A percentile compares a stretch with the other conserved stretches of the same genome.
phyloP scores from a whole-genome alignment of 352 stramenopile species.

The Thraustotheca clavata region DNA sequence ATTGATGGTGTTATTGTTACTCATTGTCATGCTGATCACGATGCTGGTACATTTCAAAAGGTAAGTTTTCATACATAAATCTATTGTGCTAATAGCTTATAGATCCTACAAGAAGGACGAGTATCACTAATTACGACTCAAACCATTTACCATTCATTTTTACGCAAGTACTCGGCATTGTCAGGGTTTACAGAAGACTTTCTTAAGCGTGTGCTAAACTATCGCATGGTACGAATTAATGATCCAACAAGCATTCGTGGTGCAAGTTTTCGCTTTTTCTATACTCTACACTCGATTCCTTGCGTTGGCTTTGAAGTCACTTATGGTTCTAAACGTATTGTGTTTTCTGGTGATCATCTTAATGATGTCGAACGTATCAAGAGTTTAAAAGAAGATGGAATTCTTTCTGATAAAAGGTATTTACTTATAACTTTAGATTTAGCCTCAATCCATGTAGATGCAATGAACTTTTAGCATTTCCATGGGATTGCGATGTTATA shows the following conservation, averaged over 20 bases:
- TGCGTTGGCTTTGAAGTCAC: constrained; percentile 92
- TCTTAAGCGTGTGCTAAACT: constrained; percentile 87
- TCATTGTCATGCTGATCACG: constrained; percentile 95
- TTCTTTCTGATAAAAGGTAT: constrained; percentile 67
- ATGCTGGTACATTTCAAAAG: constrained; percentile 95
- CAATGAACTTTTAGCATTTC: constrained; percentile 90
- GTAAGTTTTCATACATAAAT: neutral
- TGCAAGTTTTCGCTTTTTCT: constrained; percentile 94
- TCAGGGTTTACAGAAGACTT: constrained; percentile 88
- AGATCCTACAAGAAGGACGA: constrained; percentile 88
- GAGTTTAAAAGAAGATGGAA: constrained; percentile 67
- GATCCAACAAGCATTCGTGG: constrained; percentile 91
- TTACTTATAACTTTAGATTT: neutral
- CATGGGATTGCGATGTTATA: constrained; percentile 90
- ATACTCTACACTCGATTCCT: constrained; percentile 94
- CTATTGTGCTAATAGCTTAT: neutral
- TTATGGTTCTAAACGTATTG: constrained; percentile 91
- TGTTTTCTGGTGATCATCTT: constrained; percentile 94
- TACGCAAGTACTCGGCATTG: constrained; percentile 94
- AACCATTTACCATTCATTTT: constrained; percentile 95
- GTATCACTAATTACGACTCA: constrained; percentile 93
- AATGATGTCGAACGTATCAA: constrained; percentile 91
- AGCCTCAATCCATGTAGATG: constrained; percentile 23
- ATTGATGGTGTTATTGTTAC: constrained; percentile 96
- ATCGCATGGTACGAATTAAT: constrained; percentile 88